Percentiles rank a stretch among this genome's conserved stretches.
Evolutionary conservation across 495 filamentous ascomycete species (phyloP).

Genomic region (Penicillium soppii): DNA sequence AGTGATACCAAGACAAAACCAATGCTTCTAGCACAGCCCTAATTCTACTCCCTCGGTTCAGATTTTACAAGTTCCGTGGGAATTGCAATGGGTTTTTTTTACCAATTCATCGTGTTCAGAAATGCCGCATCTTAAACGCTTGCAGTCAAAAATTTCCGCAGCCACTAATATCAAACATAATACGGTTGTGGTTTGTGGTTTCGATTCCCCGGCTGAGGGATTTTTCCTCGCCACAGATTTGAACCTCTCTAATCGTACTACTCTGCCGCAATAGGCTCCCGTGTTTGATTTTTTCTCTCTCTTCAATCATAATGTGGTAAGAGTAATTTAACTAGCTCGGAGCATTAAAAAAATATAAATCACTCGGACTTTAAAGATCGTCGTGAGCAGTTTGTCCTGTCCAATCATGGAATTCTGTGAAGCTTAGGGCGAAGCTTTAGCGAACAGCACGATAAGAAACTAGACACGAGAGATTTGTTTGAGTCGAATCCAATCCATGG

Average conservation of each 20-base stretch:
- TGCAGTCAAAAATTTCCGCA: slow-evolving; percentile 6
- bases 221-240: slow-evolving; percentile 24
- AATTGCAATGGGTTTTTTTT: background rate
- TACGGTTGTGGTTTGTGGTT: slow-evolving; percentile 1
- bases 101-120: background rate
- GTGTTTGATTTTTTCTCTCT: background rate
- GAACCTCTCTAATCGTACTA: background rate
- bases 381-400: slow-evolving; percentile 23
- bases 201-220: slow-evolving; percentile 21
- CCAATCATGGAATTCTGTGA: slow-evolving; percentile 23
- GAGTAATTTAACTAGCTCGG: background rate
- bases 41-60: slow-evolving; percentile 4
- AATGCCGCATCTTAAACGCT: slow-evolving; percentile 4
- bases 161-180: background rate
- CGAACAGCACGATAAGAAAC: no score
- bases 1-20: slow-evolving; percentile 12
- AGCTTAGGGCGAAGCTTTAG: no score
- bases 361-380: slow-evolving; percentile 12
- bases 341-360: slow-evolving; percentile 5
- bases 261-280: background rate
- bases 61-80: slow-evolving; percentile 3
- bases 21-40: slow-evolving; percentile 12
- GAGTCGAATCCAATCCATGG: background rate
- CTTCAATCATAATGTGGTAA: background rate
- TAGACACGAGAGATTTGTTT: background rate